These are phyloP conservation scores for Lyophyllum semitale DNA, from an alignment of 768 basidiomycete species.

Conservation along the genomic window DNA sequence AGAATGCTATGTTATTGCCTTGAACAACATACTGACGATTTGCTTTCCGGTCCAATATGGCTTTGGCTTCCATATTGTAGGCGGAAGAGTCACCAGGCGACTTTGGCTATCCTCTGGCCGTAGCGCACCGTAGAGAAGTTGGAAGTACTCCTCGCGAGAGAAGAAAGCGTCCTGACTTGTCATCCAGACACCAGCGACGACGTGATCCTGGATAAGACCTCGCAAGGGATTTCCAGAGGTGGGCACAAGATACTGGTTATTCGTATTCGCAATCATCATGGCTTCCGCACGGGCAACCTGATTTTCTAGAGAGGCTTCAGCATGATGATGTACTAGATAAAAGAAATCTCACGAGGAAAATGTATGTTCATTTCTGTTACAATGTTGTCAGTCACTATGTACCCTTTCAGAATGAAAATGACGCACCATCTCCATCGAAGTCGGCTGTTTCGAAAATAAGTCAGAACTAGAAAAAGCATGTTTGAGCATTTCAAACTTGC, in stretches of 20 bases:
- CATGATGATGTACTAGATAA: not conserved
- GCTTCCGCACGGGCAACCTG: constrained; percentile 95
- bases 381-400: constrained; percentile 17
- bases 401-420: not conserved
- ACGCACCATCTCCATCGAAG: constrained; percentile 87
- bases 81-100: constrained; percentile 80
- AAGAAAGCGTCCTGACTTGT: constrained; percentile 95
- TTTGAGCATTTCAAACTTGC: constrained; percentile 40
- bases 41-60: constrained; percentile 99
- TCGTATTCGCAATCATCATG: constrained; percentile 92
- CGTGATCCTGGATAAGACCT: constrained; percentile 98
- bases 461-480: not conserved
- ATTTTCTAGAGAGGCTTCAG: constrained; percentile 61
- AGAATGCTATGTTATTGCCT: not conserved
- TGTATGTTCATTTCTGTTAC: constrained; percentile 97
- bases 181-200: constrained; percentile 99
- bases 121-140: constrained; percentile 92
- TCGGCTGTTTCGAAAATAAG: constrained; percentile 53
- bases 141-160: constrained; percentile 93
- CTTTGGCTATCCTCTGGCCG: constrained; percentile 82
- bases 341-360: constrained; percentile 80
- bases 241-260: constrained; percentile 98
- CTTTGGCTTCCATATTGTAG: constrained; percentile 88
- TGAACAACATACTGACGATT: constrained; percentile 59
- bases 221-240: constrained; percentile 98